Conservation (phyloP, 2,329 filamentous ascomycete genomes). For the Botrytis pseudocinerea region DNA sequence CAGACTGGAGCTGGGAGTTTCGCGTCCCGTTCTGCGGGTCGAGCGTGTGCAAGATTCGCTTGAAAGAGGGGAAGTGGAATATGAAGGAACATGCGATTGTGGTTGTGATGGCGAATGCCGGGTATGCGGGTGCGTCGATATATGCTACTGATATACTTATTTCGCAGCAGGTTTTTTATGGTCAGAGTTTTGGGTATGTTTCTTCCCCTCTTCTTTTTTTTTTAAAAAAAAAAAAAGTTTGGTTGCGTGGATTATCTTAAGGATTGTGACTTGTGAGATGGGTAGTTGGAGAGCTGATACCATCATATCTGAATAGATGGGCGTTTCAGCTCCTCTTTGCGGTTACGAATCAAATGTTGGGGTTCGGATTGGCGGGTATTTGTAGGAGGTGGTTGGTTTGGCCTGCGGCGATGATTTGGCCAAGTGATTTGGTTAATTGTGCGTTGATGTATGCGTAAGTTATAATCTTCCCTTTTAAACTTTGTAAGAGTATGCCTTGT, state of each 20-base stretch:
- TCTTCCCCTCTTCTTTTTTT: too few species aligned
- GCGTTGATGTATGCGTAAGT: conserved; percentile 46
- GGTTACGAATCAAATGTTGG: conserved; percentile 62
- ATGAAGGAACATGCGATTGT: conserved; percentile 68
- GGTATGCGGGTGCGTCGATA: conserved; percentile 58
- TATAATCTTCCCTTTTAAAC: conserved; percentile 38
- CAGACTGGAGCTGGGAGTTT: conserved; percentile 36
- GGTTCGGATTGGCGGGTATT: conserved; percentile 63
- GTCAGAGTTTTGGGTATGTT: conserved; percentile 63
- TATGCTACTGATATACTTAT: conserved; percentile 75
- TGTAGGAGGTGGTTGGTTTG: conserved; percentile 57
- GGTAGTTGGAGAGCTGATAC: too few species aligned
- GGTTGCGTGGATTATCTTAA: too few species aligned
- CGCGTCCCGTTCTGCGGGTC: conserved; percentile 1
- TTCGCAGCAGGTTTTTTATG: conserved; percentile 70
- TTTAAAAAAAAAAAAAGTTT: too few species aligned
- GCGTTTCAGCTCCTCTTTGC: conserved; percentile 58
- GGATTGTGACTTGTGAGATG: neutral
- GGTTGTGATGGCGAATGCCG: conserved; percentile 59
- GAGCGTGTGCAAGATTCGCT: neutral
- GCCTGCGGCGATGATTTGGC: conserved; percentile 66
- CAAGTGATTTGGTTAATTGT: conserved; percentile 54
- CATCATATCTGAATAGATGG: neutral
- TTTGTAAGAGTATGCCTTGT: neutral
- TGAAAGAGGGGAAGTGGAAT: conserved; percentile 43